Conservation (phyloP, 2,329 filamentous ascomycete species). For the Xylaria sp. region DNA sequence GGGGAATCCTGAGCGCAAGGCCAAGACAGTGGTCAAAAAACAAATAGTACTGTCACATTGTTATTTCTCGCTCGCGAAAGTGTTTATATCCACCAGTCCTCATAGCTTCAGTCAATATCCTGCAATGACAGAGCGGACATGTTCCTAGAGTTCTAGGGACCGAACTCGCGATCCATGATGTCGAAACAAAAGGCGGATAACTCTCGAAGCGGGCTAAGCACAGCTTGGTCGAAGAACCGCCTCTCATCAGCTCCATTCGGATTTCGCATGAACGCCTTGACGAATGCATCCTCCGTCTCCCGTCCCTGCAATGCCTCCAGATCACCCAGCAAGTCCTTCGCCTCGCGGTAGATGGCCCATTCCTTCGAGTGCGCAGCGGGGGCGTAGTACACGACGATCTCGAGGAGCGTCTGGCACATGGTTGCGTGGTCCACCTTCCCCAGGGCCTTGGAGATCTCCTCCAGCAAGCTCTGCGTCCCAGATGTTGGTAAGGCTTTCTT, state of each 20-base stretch:
- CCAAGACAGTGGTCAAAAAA: not conserved
- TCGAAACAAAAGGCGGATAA: constrained; percentile 60
- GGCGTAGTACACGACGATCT: constrained; percentile 58
- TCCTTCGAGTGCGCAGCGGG: constrained; percentile 57
- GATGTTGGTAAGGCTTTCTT: constrained; percentile 6
- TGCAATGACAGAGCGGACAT: not conserved
- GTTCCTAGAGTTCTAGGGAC: constrained; percentile 26
- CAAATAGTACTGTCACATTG: not conserved
- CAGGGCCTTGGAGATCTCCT: constrained; percentile 48
- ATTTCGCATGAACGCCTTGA: constrained; percentile 58
- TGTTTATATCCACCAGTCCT: no score
- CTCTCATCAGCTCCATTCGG: constrained; percentile 54
- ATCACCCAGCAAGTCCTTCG: constrained; percentile 61
- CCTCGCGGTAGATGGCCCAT: constrained; percentile 59
- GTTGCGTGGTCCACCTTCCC: constrained; percentile 63
- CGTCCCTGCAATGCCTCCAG: constrained; percentile 60
- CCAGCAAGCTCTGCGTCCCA: constrained; percentile 9
- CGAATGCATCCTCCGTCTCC: constrained; percentile 56
- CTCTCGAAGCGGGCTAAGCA: constrained; percentile 60
- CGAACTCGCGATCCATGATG: constrained; percentile 57
- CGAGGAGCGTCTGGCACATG: constrained; percentile 64
- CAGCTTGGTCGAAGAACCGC: constrained; percentile 62
- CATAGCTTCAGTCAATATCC: not conserved
- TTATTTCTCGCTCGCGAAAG: not conserved
- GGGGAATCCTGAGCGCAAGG: not conserved